Percentiles rank a stretch among this genome's conserved stretches.
These are phyloP conservation scores for Aquanectria penicillioides DNA, from an alignment of 2,329 filamentous ascomycete genomes.

Conservation along the genomic window DNA sequence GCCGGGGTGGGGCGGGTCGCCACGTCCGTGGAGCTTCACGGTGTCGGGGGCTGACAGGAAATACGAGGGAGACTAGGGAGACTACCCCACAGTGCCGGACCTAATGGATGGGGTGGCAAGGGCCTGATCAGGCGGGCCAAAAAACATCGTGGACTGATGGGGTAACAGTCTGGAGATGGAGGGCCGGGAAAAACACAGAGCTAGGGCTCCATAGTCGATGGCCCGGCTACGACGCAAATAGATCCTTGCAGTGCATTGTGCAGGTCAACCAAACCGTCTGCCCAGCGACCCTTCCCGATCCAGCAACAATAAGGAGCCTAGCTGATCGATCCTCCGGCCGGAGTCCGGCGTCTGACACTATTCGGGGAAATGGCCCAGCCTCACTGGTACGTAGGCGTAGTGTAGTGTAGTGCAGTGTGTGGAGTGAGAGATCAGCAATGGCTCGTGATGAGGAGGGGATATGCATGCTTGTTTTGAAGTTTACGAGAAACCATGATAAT, in stretches of 20 bases:
- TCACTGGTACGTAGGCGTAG: neutral
- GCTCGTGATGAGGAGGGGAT: constrained; percentile 27
- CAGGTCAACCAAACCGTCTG: no score
- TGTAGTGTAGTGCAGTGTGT: constrained; percentile 19
- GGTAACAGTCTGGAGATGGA: neutral
- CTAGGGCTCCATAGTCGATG: neutral
- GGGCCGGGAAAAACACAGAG: constrained; percentile 1
- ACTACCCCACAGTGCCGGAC: constrained; percentile 34
- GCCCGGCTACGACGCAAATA: neutral
- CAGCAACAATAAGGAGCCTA: no score
- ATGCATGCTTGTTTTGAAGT: constrained; percentile 29
- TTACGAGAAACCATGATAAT: constrained; percentile 15
- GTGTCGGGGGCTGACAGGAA: constrained; percentile 18
- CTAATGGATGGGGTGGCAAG: neutral
- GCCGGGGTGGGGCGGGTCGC: constrained; percentile 6
- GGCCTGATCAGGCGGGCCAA: neutral
- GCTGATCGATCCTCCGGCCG: neutral
- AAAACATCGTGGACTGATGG: neutral
- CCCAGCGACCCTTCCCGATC: no score
- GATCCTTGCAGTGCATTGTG: neutral
- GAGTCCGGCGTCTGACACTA: constrained; percentile 23
- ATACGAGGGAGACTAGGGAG: constrained; percentile 36
- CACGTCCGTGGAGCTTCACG: neutral
- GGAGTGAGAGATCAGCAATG: constrained; percentile 31
- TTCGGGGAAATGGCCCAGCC: constrained; percentile 16